Base-by-base conservation (phyloP, 2,329 filamentous ascomycete species). In the Orbilia javanica region DNA sequence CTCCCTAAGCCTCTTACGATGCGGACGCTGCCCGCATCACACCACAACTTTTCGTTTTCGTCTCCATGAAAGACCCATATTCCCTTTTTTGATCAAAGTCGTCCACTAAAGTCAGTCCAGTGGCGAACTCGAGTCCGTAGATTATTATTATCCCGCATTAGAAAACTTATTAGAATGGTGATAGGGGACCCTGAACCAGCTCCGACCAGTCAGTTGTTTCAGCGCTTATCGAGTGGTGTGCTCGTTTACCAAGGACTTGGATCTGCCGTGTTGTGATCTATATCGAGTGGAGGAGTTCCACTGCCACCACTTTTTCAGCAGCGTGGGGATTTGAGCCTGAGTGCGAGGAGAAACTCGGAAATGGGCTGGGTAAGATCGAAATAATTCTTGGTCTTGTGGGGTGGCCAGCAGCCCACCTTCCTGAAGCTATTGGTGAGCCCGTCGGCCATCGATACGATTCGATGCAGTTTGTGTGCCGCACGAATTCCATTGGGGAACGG, bases 171-270 rank as follows among this genome's bases (percentile, higher is more conserved):
- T 8, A 20, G 42, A 27, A 22, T 20, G 13, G 10, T 48, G 39
- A 48, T 64, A 50, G 60, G 70, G 63, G 70, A 67, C 52, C 63
- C 62, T 73, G 70, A 74, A 25, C 42, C 22, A 55, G 62, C n/a
- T 60, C 70, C 65, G 70, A 27, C 70, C 70, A 74, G 62, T 74
- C 53, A 63, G 20, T 42, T 42, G 34, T 70, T 63, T 67, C 52
- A 74, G 70, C 70, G 70, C 70, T 74, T 74, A 74, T 71, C 50
- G 20, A 46, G 52, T 62, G 70, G 67, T 74, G 73, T 78, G 74
- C 44, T 72, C 67, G 67, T 78, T 72, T 78, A 78, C 74, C 74
- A 67, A 67, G 36, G 42, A 53, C 60, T 48, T 78, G 74, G 74
- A 31, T 78, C 60, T n/a, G 67, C 74, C 74, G 74, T 72, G 66